phyloP scores from a whole-genome alignment of 164 flowering plant genomes.

The Paratinospora sagittata region DNA sequence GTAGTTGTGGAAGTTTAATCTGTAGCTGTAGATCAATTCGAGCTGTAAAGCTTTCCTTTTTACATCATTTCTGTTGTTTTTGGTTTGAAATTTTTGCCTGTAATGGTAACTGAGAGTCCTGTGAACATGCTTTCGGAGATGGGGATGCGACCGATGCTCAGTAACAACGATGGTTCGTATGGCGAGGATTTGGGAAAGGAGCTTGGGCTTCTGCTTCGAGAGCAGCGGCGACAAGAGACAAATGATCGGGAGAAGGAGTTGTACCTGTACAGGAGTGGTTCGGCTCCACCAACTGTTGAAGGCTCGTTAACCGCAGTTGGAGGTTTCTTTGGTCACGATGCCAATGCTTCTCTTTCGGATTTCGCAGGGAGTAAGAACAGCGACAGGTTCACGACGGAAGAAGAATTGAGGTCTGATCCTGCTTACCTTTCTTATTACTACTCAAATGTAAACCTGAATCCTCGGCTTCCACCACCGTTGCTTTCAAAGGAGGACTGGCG shows the following conservation, averaged over 20 bases:
- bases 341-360: slow-evolving; percentile 29
- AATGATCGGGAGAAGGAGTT: slow-evolving; percentile 67
- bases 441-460: slow-evolving; percentile 63
- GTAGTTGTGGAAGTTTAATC: not conserved
- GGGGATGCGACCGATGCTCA: slow-evolving; percentile 56
- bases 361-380: slow-evolving; percentile 30
- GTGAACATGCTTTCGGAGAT: slow-evolving; percentile 52
- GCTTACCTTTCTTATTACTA: slow-evolving; percentile 63
- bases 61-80: not conserved
- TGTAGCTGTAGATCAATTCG: not conserved
- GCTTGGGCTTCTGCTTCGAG: slow-evolving; percentile 52
- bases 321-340: slow-evolving; percentile 41
- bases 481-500: slow-evolving; percentile 77
- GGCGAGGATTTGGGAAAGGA: slow-evolving; percentile 65
- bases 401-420: slow-evolving; percentile 74
- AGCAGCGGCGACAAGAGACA: slow-evolving; percentile 51
- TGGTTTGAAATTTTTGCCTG: not conserved
- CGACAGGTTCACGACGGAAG: slow-evolving; percentile 45
- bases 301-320: slow-evolving; percentile 75
- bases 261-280: slow-evolving; percentile 68
- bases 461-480: slow-evolving; percentile 77
- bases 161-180: slow-evolving; percentile 50
- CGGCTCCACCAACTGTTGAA: slow-evolving; percentile 80
- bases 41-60: not conserved
- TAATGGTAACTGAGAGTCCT: slow-evolving; percentile 14